Conservation (phyloP, 345 rosid species). For the Acer campestre region DNA sequence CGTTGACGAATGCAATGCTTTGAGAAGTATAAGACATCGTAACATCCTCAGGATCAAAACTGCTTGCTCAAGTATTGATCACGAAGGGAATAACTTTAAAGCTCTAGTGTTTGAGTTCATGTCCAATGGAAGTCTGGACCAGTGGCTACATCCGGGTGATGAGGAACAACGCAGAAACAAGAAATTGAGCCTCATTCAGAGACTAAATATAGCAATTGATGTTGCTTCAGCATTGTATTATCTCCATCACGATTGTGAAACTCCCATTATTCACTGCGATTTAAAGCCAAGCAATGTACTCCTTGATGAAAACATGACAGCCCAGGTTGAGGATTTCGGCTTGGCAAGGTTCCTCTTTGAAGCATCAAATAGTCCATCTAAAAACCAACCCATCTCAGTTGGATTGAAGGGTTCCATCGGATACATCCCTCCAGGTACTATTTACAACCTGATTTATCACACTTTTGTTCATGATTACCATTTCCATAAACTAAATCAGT, state of each 20-base stretch:
- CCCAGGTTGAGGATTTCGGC: slow-evolving; percentile 38
- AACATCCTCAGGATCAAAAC: slow-evolving; percentile 26
- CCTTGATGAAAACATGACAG: slow-evolving; percentile 29
- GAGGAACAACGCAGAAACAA: neutral
- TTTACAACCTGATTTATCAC: no score
- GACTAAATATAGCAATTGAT: slow-evolving; percentile 31
- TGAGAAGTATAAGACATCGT: slow-evolving; percentile 26
- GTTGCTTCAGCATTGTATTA: slow-evolving; percentile 34
- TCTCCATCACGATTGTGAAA: slow-evolving; percentile 32
- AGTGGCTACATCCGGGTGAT: slow-evolving; percentile 22
- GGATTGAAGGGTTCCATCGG: slow-evolving; percentile 31
- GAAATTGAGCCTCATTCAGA: slow-evolving; percentile 20
- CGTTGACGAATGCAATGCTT: slow-evolving; percentile 28
- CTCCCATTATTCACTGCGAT: slow-evolving; percentile 34
- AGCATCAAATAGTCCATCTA: neutral
- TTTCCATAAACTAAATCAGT: neutral
- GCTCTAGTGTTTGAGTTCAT: slow-evolving; percentile 32
- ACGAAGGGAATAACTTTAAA: slow-evolving; percentile 30
- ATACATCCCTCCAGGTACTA: slow-evolving; percentile 32
- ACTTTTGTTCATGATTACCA: no score
- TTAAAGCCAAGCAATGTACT: slow-evolving; percentile 41
- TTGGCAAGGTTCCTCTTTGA: slow-evolving; percentile 27
- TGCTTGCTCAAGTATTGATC: slow-evolving; percentile 26
- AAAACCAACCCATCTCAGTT: slow-evolving; percentile 12
- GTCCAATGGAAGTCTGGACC: slow-evolving; percentile 30